A percentile compares a stretch with the other conserved stretches of the same genome.
phyloP scores from a whole-genome alignment of 2,329 filamentous ascomycete species.

The Cladosporium velox region DNA sequence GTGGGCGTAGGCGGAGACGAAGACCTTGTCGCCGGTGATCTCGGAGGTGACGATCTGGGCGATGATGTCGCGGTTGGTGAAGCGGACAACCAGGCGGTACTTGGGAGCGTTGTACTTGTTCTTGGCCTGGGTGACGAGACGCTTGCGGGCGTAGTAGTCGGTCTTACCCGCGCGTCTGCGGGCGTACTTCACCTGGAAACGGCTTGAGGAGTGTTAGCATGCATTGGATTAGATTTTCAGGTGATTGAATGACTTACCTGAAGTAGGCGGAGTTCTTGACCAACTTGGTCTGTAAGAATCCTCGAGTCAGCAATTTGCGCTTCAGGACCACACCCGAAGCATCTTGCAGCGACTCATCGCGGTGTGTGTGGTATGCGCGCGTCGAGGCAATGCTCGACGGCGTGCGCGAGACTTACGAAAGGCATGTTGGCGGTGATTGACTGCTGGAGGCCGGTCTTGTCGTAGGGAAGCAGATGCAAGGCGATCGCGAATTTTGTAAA shows the following conservation, averaged over 20 bases:
- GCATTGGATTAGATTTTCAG: slow-evolving; percentile 18
- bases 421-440: slow-evolving; percentile 43
- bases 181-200: slow-evolving; percentile 99
- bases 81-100: slow-evolving; percentile 96
- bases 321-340: slow-evolving; percentile 94
- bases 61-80: slow-evolving; percentile 88
- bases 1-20: slow-evolving; percentile 88
- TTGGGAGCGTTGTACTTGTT: slow-evolving; percentile 99
- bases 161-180: slow-evolving; percentile 95
- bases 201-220: slow-evolving; percentile 55
- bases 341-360: slow-evolving; percentile 86
- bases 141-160: slow-evolving; percentile 99
- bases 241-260: slow-evolving; percentile 65
- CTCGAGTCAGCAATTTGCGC: slow-evolving; percentile 99
- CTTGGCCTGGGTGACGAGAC: slow-evolving; percentile 99
- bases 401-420: slow-evolving; percentile 47
- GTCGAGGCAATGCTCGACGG: not conserved
- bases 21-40: slow-evolving; percentile 97
- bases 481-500: slow-evolving; percentile 18
- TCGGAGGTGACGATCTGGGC: slow-evolving; percentile 96
- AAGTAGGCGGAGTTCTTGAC: slow-evolving; percentile 99
- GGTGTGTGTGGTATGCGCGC: slow-evolving; percentile 14
- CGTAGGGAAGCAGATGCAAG: slow-evolving; percentile 2
- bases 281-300: slow-evolving; percentile 72
- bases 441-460: slow-evolving; percentile 21